These are phyloP conservation scores for Ceratobasidium sp. DNA, from an alignment of 1,284 basidiomycete genomes.

Conservation along the genomic window DNA sequence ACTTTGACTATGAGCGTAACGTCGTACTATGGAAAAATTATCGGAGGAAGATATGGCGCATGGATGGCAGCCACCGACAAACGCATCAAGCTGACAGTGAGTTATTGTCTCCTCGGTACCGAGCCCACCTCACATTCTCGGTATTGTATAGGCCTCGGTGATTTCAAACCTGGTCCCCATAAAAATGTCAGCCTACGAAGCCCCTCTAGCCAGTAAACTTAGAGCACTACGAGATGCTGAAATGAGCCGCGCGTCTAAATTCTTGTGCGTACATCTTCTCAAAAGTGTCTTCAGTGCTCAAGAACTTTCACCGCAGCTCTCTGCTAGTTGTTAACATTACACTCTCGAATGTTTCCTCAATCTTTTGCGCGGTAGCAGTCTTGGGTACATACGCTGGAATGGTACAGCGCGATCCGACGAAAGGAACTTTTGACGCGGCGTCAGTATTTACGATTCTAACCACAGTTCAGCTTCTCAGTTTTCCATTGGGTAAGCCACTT, in stretches of 20 bases:
- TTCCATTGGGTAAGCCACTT: background rate
- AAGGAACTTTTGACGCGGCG: background rate
- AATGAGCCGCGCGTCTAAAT: background rate
- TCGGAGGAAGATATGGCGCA: conserved; percentile 49
- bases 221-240: background rate
- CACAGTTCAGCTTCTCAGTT: background rate
- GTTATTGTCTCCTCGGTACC: no score
- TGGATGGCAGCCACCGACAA: conserved; percentile 53
- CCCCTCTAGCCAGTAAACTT: background rate
- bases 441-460: background rate
- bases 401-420: background rate
- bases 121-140: no score
- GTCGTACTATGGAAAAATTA: conserved; percentile 12
- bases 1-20: conserved; percentile 18
- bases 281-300: background rate
- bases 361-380: background rate
- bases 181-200: conserved; percentile 12
- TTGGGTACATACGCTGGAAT: background rate
- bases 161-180: background rate
- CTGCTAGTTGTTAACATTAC: background rate
- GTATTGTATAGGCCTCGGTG: background rate
- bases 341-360: background rate
- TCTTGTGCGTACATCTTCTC: background rate
- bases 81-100: conserved; percentile 49
- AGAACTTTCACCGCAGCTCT: background rate